Percentiles rank a stretch among this genome's conserved stretches.
Conservation (phyloP, 2,329 filamentous ascomycete genomes). For the Microdochium nivale region DNA sequence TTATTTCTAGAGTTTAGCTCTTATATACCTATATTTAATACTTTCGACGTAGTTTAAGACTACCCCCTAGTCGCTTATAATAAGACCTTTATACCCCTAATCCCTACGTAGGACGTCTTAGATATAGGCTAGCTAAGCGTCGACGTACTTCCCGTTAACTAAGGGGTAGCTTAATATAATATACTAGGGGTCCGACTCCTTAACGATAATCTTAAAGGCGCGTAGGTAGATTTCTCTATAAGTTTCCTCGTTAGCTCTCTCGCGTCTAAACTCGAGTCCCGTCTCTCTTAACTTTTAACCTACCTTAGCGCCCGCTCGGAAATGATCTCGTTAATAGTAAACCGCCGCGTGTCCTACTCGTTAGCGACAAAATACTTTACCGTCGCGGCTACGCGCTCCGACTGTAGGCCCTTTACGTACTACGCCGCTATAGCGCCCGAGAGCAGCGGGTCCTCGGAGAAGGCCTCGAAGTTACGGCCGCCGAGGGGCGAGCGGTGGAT, state of each 20-base stretch:
- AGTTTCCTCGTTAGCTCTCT: too few species aligned
- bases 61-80: conserved; percentile 1
- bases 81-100: neutral
- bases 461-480: conserved; percentile 57
- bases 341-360: conserved; percentile 41
- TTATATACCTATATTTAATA: too few species aligned
- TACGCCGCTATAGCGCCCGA: conserved; percentile 17
- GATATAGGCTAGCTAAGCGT: too few species aligned
- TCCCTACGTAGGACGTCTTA: neutral
- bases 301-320: too few species aligned
- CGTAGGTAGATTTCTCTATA: conserved; percentile 55
- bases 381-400: conserved; percentile 18
- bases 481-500: conserved; percentile 53
- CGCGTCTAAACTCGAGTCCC: too few species aligned
- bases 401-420: conserved; percentile 23
- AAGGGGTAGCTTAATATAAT: too few species aligned
- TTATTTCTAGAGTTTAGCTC: too few species aligned
- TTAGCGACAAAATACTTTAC: conserved; percentile 30
- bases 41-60: too few species aligned
- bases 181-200: too few species aligned
- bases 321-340: conserved; percentile 34
- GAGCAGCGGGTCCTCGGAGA: conserved; percentile 40
- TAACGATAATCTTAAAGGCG: conserved; percentile 53
- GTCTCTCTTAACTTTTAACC: too few species aligned
- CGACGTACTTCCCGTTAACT: too few species aligned